Evolutionary conservation across 2,329 filamentous ascomycete species (phyloP).

Genomic region (Microcyclospora pomicola): DNA sequence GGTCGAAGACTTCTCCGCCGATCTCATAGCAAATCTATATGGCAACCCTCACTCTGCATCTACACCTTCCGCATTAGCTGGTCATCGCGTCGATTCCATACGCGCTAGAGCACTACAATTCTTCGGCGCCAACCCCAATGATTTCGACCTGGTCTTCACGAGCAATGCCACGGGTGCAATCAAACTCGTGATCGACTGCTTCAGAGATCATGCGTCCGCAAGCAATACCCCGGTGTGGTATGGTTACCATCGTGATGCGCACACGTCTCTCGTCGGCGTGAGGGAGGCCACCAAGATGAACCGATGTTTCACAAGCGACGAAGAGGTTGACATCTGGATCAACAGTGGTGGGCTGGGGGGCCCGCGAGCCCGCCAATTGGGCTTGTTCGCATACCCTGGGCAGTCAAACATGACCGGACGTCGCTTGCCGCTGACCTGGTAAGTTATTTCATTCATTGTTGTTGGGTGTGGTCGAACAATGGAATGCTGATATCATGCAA

Average conservation of each 20-base stretch:
- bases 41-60: conserved; percentile 57
- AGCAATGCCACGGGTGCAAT: conserved; percentile 50
- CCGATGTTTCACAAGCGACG: conserved; percentile 27
- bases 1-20: conserved; percentile 40
- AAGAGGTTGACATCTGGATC: conserved; percentile 30
- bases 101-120: conserved; percentile 42
- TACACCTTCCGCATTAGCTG: conserved; percentile 43
- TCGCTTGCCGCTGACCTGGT: conserved; percentile 23
- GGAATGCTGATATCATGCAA: conserved; percentile 12
- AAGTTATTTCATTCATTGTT: neutral
- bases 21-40: conserved; percentile 45
- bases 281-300: conserved; percentile 22
- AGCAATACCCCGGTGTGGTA: conserved; percentile 38
- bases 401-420: conserved; percentile 29
- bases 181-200: conserved; percentile 46
- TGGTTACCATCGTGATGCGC: conserved; percentile 46
- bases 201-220: conserved; percentile 40
- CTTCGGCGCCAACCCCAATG: conserved; percentile 43
- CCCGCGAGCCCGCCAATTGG: conserved; percentile 20
- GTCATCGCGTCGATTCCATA: conserved; percentile 43
- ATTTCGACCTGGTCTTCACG: conserved; percentile 50
- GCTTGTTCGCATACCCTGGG: conserved; percentile 26
- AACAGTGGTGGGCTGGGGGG: conserved; percentile 25
- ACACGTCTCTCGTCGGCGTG: conserved; percentile 42
- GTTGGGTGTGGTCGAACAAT: conserved; percentile 3